Evolutionary conservation across 164 flowering plant genomes (phyloP).

Genomic region (Buxus sempervirens): DNA sequence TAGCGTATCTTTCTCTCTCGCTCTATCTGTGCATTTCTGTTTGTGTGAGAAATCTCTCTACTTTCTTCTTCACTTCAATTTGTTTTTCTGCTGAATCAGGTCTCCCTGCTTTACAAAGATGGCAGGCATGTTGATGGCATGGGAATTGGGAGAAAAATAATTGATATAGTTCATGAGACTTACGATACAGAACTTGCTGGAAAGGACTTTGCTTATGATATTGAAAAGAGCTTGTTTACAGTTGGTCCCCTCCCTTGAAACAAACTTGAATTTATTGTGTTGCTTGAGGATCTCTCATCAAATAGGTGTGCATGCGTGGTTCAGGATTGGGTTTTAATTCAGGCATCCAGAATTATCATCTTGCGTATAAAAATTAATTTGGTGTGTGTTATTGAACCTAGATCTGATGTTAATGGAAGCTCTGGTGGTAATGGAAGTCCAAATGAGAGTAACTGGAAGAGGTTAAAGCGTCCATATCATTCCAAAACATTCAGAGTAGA

Average conservation of each 20-base stretch:
- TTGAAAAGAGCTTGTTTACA: constrained; percentile 86
- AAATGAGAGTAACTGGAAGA: constrained; percentile 56
- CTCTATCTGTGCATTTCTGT: background rate
- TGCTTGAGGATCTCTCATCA: constrained; percentile 64
- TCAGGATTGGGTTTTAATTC: background rate
- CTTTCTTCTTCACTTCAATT: background rate
- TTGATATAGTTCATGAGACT: constrained; percentile 72
- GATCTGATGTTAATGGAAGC: constrained; percentile 41
- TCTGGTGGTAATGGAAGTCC: constrained; percentile 56
- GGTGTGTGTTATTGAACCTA: constrained; percentile 1
- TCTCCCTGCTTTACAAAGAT: constrained; percentile 71
- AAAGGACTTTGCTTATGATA: constrained; percentile 87
- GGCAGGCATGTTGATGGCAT: constrained; percentile 83
- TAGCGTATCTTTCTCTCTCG: constrained; percentile 53
- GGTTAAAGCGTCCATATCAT: constrained; percentile 49
- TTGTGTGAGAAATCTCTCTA: background rate
- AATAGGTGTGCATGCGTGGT: constrained; percentile 37
- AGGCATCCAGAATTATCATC: background rate
- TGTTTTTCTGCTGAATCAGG: constrained; percentile 32
- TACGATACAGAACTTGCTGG: constrained; percentile 62
- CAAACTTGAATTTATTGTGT: constrained; percentile 76
- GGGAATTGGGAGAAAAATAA: constrained; percentile 75
- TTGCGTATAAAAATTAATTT: background rate
- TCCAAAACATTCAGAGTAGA: constrained; percentile 75
- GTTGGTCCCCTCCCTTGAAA: constrained; percentile 78